Percentiles rank a stretch among this genome's conserved stretches.
Evolutionary conservation across 495 filamentous ascomycete genomes (phyloP).

Genomic region (Neurospora sp.): DNA sequence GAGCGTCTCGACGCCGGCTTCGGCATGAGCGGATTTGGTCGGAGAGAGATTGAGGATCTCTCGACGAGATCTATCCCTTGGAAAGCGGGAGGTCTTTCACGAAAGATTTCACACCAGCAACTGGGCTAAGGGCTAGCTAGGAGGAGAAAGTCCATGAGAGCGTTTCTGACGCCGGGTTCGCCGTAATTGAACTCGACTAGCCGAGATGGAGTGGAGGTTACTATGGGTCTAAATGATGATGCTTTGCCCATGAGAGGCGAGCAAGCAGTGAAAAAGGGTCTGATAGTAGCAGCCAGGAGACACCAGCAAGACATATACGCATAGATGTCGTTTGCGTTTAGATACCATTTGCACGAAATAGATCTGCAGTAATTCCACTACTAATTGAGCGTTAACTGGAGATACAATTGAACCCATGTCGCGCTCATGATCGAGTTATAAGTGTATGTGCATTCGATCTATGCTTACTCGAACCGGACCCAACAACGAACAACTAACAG

Average conservation of each 20-base stretch:
- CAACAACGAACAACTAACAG: not conserved
- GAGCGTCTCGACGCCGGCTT: constrained; percentile 14
- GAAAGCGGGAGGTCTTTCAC: no score
- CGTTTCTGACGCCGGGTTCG: not conserved
- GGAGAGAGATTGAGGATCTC: not conserved
- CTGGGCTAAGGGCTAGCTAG: not conserved
- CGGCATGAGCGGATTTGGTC: not conserved
- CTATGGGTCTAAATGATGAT: not conserved
- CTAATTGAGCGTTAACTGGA: not conserved
- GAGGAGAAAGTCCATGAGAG: not conserved
- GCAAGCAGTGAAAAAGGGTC: not conserved
- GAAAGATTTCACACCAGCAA: not conserved
- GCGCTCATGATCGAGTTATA: not conserved
- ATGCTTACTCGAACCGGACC: not conserved
- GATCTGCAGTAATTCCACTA: not conserved
- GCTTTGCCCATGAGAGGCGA: not conserved
- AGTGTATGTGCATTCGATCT: not conserved
- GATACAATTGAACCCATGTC: not conserved
- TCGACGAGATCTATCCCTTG: no score
- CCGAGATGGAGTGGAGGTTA: not conserved
- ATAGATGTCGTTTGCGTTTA: not conserved
- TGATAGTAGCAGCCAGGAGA: not conserved
- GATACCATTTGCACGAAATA: not conserved
- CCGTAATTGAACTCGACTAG: not conserved
- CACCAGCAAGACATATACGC: not conserved